These are phyloP conservation scores for Aspergillus unguis DNA, from an alignment of 2,329 filamentous ascomycete species.

Conservation along the genomic window DNA sequence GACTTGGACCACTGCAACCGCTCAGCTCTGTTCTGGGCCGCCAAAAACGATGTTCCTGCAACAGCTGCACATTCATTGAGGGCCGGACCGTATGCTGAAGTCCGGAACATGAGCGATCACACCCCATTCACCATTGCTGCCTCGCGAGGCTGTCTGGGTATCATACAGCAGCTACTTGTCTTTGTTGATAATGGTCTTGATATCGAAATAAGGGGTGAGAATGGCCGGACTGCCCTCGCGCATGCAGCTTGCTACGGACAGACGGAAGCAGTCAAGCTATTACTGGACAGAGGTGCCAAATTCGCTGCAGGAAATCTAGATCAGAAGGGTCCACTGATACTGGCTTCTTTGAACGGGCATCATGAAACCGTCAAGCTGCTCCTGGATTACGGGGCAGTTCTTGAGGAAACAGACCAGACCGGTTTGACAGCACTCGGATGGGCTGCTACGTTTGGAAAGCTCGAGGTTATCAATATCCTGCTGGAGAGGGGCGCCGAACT, in stretches of 20 bases:
- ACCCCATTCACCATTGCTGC: neutral
- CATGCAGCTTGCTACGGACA: neutral
- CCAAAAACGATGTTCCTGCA: neutral
- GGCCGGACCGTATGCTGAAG: neutral
- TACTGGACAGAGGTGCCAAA: neutral
- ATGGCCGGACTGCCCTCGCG: neutral
- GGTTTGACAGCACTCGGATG: neutral
- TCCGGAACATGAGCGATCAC: neutral
- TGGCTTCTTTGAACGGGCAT: neutral
- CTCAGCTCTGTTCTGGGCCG: slow-evolving; percentile 1
- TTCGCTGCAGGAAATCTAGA: neutral
- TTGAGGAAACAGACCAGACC: neutral
- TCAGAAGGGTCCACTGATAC: neutral
- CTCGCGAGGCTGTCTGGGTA: too few species aligned
- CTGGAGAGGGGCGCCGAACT: neutral
- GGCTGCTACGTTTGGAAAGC: neutral
- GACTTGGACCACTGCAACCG: neutral
- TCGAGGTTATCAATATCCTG: neutral
- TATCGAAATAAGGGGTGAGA: neutral
- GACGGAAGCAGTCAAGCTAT: neutral
- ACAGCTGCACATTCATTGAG: neutral
- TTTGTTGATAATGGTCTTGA: neutral
- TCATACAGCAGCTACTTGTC: neutral
- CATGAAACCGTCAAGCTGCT: neutral
- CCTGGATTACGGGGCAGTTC: neutral